Evolutionary conservation across 1,139 yeast species (phyloP).

Genomic region (Candida mesenterica): DNA sequence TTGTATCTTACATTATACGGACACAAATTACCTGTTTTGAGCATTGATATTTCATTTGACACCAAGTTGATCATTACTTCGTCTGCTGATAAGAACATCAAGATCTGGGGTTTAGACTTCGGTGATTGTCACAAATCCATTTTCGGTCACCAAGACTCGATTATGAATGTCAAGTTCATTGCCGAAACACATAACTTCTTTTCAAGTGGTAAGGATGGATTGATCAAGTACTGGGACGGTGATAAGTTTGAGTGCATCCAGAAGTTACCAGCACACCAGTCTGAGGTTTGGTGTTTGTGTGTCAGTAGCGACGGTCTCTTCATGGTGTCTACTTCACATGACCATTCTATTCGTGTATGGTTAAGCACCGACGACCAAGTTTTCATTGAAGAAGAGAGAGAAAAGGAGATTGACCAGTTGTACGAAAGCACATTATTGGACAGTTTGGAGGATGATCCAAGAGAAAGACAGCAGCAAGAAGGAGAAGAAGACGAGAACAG

Average conservation of each 20-base stretch:
- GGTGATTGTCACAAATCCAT: constrained; percentile 98
- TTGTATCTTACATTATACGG: constrained; percentile 89
- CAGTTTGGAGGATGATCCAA: constrained; percentile 63
- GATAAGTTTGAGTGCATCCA: constrained; percentile 94
- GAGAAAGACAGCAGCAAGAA: constrained; percentile 29
- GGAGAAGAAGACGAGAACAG: constrained; percentile 46
- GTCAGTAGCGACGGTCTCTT: constrained; percentile 70
- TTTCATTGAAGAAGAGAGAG: constrained; percentile 93
- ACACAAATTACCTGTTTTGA: constrained; percentile 88
- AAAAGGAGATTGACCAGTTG: constrained; percentile 88
- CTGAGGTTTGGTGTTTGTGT: constrained; percentile 91
- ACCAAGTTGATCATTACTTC: constrained; percentile 85
- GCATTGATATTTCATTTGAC: constrained; percentile 87
- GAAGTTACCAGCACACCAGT: constrained; percentile 81
- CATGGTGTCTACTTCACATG: constrained; percentile 88
- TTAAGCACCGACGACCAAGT: constrained; percentile 89
- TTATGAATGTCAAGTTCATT: constrained; percentile 82
- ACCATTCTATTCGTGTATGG: constrained; percentile 91
- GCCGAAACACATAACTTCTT: constrained; percentile 87
- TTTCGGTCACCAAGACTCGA: constrained; percentile 95
- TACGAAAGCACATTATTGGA: constrained; percentile 76
- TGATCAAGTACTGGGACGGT: constrained; percentile 96
- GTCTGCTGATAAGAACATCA: constrained; percentile 95
- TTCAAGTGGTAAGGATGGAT: constrained; percentile 85
- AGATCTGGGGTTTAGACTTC: constrained; percentile 97